Evolutionary conservation across 73 alveolate species (phyloP).

Genomic region (Paramecium pentaurelia): DNA sequence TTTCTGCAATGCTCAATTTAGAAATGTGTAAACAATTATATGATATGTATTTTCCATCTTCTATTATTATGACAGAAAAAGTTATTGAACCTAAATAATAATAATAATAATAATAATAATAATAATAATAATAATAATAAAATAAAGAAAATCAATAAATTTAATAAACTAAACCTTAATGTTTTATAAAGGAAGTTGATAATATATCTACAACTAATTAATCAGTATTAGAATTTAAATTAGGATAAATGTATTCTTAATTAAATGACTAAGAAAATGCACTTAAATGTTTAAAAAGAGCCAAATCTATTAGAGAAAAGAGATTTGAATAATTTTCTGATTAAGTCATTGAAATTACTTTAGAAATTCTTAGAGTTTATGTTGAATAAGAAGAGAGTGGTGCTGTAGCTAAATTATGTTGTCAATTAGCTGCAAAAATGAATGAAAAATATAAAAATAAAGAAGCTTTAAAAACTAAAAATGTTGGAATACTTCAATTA

Average conservation of each 20-base stretch:
- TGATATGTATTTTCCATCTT: not conserved
- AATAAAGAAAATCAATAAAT: not conserved
- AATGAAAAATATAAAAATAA: not conserved
- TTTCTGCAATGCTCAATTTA: conserved; percentile 19
- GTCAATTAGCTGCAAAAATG: not conserved
- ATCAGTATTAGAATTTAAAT: not conserved
- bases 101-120: not conserved
- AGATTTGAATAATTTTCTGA: conserved; percentile 16
- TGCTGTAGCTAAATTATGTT: not conserved
- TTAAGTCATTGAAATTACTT: not conserved
- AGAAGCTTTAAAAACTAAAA: not conserved
- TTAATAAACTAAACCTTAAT: not conserved
- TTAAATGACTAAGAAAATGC: conserved; percentile 24
- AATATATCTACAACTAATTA: not conserved
- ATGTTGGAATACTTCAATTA: not conserved
- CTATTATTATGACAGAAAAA: not conserved
- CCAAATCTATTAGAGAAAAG: not conserved
- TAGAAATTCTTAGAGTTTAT: not conserved
- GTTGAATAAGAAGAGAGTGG: conserved; percentile 17
- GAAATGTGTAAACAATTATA: conserved; percentile 22
- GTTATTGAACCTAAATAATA: not conserved
- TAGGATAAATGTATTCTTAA: not conserved
- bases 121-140: not conserved
- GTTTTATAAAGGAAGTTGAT: not conserved
- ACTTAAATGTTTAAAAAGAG: not conserved